Evolutionary conservation across 2,329 filamentous ascomycete species (phyloP), one percentile per base, ranked within the genome.

Genomic region (Aspergillus sp.): DNA sequence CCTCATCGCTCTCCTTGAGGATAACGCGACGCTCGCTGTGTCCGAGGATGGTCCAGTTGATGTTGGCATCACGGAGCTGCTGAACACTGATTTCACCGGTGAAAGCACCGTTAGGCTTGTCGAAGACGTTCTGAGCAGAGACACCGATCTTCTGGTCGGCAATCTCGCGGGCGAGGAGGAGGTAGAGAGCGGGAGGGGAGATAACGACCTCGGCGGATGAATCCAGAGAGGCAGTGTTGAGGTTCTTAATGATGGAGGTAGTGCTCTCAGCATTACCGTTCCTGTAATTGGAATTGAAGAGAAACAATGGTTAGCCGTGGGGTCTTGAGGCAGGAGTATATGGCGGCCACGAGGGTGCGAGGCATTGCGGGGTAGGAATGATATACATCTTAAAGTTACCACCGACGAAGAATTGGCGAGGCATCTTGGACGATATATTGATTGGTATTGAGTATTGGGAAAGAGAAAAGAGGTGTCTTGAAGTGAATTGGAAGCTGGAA

Each of bases 311-410:
- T 63, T 51, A 57, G 53, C 55, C 15, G 49, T 19, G 48, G 15
- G 46, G n/a, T 11, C 46, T 49, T 37, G 35, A 39, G 25, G 54
- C 25, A 37, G 49, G 12, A 39, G 50, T 45, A 35, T 27, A 33
- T 40, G 58, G 49, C 52, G 23, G 46, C 9, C 31, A 35, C 27
- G 46, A 51, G 59, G 62, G 64, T 61, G 58, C 63, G 65, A 62
- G 66, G 62, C 59, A 63, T 61, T 56, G 68, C 59, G 68, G 64
- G 64, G 65, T 60, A 68, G 55, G 60, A 62, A 37, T 8, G 33
- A 58, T 84, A 75, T 82, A 96, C 93, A 98, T 98, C 86, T 99
- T 98, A 84, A 98, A 98, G 89, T 99, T 99, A 76, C 93, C 93
- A 79, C 93, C 93, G 78, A 96, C 90, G 79, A 96, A 96, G 85